Percentiles rank a stretch among this genome's conserved stretches.
phyloP scores from a whole-genome alignment of 805 yeast species.

The Candida yuanshanica region DNA sequence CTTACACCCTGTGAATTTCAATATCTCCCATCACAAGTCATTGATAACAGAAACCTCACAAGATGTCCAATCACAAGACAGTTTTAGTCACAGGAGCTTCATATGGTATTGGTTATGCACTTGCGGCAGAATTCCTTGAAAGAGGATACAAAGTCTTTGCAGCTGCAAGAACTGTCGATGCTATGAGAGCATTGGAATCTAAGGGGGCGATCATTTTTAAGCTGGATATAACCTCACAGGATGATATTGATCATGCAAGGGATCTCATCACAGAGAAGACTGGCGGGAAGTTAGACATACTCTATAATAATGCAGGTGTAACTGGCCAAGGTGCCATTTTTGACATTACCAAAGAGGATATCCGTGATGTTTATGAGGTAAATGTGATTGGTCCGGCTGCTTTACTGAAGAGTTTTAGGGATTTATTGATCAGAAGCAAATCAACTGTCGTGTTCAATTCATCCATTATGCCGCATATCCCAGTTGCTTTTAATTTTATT shows the following conservation, averaged over 20 bases:
- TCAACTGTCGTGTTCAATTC: slow-evolving; percentile 35
- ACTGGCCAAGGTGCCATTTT: slow-evolving; percentile 23
- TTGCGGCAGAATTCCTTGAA: slow-evolving; percentile 38
- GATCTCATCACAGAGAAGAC: slow-evolving; percentile 22
- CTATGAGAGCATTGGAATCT: slow-evolving; percentile 27
- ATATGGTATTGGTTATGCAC: slow-evolving; percentile 49
- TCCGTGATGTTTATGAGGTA: slow-evolving; percentile 24
- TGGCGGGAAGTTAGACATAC: slow-evolving; percentile 30
- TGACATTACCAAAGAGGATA: slow-evolving; percentile 26
- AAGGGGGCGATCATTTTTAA: slow-evolving; percentile 27
- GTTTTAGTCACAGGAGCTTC: slow-evolving; percentile 60
- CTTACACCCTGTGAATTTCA: too few relatives aligned
- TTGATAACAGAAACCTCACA: too few relatives aligned
- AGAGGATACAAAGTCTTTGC: slow-evolving; percentile 37
- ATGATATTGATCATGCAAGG: slow-evolving; percentile 24
- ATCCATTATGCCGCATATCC: slow-evolving; percentile 28
- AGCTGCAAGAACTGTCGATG: slow-evolving; percentile 26
- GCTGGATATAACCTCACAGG: slow-evolving; percentile 31
- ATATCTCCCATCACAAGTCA: neutral
- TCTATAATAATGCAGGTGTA: slow-evolving; percentile 39
- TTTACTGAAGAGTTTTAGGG: slow-evolving; percentile 29
- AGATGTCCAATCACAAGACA: slow-evolving; percentile 21
- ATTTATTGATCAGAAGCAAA: slow-evolving; percentile 26
- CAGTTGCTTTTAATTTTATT: slow-evolving; percentile 29
- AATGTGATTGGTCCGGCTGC: slow-evolving; percentile 36